Evolutionary conservation across 345 rosid species (phyloP).

Genomic region (Adansonia digitata): DNA sequence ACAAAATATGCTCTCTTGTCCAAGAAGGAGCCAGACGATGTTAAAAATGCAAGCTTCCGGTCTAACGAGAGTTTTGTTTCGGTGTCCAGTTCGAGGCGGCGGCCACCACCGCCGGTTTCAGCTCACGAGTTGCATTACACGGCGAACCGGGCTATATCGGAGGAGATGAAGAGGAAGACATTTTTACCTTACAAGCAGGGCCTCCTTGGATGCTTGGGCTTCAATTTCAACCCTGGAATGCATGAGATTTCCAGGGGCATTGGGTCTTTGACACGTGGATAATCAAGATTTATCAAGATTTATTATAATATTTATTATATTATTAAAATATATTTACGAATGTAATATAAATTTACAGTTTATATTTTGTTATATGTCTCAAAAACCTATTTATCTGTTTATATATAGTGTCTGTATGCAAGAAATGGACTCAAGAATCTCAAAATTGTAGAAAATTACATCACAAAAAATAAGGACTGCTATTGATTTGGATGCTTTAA

Average conservation of each 20-base stretch:
- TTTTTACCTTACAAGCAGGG: conserved; percentile 88
- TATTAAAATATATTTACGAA: no score
- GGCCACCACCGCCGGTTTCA: conserved; percentile 40
- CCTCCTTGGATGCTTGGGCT: conserved; percentile 79
- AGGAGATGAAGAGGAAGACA: conserved; percentile 85
- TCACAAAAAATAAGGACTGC: neutral
- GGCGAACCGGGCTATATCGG: conserved; percentile 71
- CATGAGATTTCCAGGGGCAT: conserved; percentile 59
- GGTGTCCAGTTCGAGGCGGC: conserved; percentile 34
- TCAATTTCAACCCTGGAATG: conserved; percentile 59
- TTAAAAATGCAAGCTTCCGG: conserved; percentile 50
- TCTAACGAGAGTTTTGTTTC: conserved; percentile 59
- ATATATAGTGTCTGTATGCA: conserved; percentile 13
- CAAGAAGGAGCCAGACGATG: conserved; percentile 47
- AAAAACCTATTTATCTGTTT: conserved; percentile 7
- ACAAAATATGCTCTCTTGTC: conserved; percentile 45
- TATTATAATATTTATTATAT: no score
- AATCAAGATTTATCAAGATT: neutral
- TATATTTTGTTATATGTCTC: neutral
- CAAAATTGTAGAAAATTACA: conserved; percentile 1
- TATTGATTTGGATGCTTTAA: neutral
- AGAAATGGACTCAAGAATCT: conserved; percentile 17
- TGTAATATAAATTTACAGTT: no score
- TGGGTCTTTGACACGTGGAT: conserved; percentile 66
- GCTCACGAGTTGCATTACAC: conserved; percentile 89